Evolutionary conservation across 768 basidiomycete species (phyloP).

Genomic region (Chlorophyllum brunneum): DNA sequence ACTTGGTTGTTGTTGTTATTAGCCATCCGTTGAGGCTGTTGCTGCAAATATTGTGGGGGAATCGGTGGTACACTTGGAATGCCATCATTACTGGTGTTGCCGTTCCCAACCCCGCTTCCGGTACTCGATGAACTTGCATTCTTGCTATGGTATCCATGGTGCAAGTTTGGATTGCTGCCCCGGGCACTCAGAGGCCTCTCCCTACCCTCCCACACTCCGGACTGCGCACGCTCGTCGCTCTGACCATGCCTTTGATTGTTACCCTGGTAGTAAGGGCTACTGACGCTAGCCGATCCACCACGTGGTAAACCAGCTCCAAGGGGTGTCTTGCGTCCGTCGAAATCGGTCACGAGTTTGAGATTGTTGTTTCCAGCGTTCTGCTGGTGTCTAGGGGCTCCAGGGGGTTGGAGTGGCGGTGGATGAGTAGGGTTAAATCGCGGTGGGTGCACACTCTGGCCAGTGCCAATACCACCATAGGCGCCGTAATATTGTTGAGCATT

Average conservation of each 20-base stretch:
- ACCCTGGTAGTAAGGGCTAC: slow-evolving; percentile 29
- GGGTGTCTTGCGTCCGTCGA: slow-evolving; percentile 65
- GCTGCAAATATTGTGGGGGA: slow-evolving; percentile 69
- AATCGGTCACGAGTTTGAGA: slow-evolving; percentile 57
- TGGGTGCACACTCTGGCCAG: slow-evolving; percentile 56
- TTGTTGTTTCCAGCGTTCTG: slow-evolving; percentile 36
- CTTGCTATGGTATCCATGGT: slow-evolving; percentile 56
- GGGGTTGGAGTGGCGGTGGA: slow-evolving; percentile 10
- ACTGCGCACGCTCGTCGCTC: slow-evolving; percentile 27
- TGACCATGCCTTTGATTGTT: slow-evolving; percentile 11
- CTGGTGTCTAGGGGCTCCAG: slow-evolving; percentile 24
- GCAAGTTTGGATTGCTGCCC: slow-evolving; percentile 66
- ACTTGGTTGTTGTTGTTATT: slow-evolving; percentile 18
- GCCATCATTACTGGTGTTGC: slow-evolving; percentile 26
- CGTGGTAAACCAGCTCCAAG: slow-evolving; percentile 32
- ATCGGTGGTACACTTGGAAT: slow-evolving; percentile 71
- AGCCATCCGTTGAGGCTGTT: slow-evolving; percentile 38
- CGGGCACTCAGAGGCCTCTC: slow-evolving; percentile 54
- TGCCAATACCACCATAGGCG: slow-evolving; percentile 15
- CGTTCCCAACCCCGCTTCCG: slow-evolving; percentile 28
- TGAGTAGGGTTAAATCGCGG: slow-evolving; percentile 53
- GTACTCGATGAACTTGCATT: slow-evolving; percentile 28
- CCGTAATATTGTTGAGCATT: slow-evolving; percentile 30
- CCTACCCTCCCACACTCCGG: slow-evolving; percentile 60
- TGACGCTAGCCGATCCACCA: slow-evolving; percentile 35